These are phyloP conservation scores for Fusarium poae DNA, from an alignment of 2,329 filamentous ascomycete genomes.

Conservation along the genomic window DNA sequence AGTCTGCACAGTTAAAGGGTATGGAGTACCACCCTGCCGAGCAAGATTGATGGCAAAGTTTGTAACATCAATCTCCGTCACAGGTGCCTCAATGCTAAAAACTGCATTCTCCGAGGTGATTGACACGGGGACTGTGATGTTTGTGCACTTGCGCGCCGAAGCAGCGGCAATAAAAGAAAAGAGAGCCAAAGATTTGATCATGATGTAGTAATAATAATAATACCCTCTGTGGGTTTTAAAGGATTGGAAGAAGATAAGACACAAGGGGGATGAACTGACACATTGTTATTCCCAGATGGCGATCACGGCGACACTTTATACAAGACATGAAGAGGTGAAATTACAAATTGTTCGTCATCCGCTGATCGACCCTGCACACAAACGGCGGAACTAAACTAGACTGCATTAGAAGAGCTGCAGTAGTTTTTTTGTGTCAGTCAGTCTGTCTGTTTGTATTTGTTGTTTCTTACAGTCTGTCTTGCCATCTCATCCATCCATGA, in stretches of 20 bases:
- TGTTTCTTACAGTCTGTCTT: neutral
- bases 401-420: conserved; percentile 7
- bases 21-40: conserved; percentile 62
- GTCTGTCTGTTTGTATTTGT: neutral
- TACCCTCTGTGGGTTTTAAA: neutral
- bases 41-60: conserved; percentile 66
- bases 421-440: neutral
- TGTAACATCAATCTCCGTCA: conserved; percentile 68
- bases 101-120: conserved; percentile 66
- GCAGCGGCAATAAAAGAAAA: conserved; percentile 47
- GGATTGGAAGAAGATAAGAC: conserved; percentile 13
- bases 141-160: conserved; percentile 57
- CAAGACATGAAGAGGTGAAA: conserved; percentile 19
- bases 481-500: neutral
- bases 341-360: conserved; percentile 31
- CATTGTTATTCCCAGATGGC: neutral
- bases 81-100: conserved; percentile 63
- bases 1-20: conserved; percentile 58
- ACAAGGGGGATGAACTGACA: conserved; percentile 8
- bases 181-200: conserved; percentile 43
- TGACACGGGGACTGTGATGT: conserved; percentile 68
- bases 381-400: neutral
- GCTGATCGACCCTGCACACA: conserved; percentile 17
- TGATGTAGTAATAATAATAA: conserved; percentile 12
- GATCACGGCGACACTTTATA: conserved; percentile 34